A percentile compares a stretch with the other conserved stretches of the same genome.
These are phyloP conservation scores for Amphicarpaea edgeworthii DNA, from an alignment of 306 rosid genomes.

Conservation along the genomic window DNA sequence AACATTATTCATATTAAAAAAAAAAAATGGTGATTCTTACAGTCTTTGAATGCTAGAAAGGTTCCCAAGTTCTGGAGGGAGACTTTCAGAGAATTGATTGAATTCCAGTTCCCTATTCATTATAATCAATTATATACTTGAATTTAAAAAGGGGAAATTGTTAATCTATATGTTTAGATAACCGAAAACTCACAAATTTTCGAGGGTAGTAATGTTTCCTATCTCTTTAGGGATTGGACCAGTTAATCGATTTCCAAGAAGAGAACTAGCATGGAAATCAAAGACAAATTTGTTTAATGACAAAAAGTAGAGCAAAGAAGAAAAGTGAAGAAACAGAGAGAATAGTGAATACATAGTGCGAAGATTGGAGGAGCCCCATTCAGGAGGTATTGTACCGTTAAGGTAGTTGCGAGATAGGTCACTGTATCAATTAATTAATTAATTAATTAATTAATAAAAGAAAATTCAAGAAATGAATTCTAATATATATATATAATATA, in stretches of 20 bases:
- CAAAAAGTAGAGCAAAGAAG: neutral
- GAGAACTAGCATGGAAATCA: conserved; percentile 45
- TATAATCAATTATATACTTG: neutral
- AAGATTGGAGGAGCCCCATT: neutral
- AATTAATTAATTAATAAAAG: too few species aligned
- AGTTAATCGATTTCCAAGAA: too few species aligned
- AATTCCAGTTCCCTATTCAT: conserved; percentile 49
- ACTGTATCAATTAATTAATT: too few species aligned
- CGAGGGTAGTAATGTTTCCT: too few species aligned
- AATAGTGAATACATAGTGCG: neutral
- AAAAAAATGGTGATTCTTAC: conserved; percentile 41
- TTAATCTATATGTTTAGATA: too few species aligned
- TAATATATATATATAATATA: too few species aligned
- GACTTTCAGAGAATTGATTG: conserved; percentile 56
- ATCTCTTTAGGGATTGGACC: too few species aligned
- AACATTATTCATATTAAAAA: neutral
- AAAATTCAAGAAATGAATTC: neutral
- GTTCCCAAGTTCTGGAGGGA: conserved; percentile 60
- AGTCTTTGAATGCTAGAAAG: conserved; percentile 49
- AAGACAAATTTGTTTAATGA: neutral
- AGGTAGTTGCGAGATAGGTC: too few species aligned
- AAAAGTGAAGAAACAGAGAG: neutral
- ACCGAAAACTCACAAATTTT: too few species aligned
- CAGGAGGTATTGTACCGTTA: too few species aligned
- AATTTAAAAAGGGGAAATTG: neutral